These are phyloP conservation scores for Usnea hakonensis DNA, from an alignment of 495 filamentous ascomycete genomes.

Conservation along the genomic window DNA sequence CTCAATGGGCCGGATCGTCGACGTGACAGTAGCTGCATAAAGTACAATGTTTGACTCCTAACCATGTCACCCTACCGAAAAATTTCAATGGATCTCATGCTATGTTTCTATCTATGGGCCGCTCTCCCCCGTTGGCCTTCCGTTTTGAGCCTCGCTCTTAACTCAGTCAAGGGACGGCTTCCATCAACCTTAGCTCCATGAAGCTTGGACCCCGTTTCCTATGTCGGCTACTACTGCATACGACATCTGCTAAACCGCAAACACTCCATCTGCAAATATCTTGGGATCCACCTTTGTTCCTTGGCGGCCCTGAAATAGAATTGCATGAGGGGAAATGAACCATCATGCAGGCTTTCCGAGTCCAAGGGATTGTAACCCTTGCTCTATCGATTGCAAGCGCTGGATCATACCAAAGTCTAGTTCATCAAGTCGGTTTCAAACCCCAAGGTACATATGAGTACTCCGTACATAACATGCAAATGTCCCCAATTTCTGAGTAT, in stretches of 20 bases:
- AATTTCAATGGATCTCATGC: background rate
- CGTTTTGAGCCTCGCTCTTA: background rate
- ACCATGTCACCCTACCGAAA: background rate
- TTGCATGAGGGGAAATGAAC: conserved; percentile 1
- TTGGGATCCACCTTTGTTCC: background rate
- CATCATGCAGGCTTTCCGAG: background rate
- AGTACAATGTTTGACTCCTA: background rate
- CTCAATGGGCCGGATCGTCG: conserved; percentile 14
- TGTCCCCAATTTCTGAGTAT: too few relatives aligned
- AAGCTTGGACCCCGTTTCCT: background rate
- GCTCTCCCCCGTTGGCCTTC: background rate
- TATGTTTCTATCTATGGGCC: background rate
- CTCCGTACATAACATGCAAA: background rate
- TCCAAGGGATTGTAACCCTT: background rate
- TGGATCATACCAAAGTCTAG: background rate
- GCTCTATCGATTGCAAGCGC: conserved; percentile 5
- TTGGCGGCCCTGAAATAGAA: conserved; percentile 3
- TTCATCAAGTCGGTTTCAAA: conserved; percentile 7
- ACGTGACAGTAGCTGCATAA: conserved; percentile 1
- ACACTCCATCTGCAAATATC: background rate
- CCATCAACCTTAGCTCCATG: too few relatives aligned
- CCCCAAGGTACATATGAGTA: background rate
- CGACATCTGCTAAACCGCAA: background rate
- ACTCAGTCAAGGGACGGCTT: too few relatives aligned
- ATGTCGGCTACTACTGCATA: background rate